Evolutionary conservation across 805 yeast species (phyloP).

Genomic region (Ogataea parapolymorpha): DNA sequence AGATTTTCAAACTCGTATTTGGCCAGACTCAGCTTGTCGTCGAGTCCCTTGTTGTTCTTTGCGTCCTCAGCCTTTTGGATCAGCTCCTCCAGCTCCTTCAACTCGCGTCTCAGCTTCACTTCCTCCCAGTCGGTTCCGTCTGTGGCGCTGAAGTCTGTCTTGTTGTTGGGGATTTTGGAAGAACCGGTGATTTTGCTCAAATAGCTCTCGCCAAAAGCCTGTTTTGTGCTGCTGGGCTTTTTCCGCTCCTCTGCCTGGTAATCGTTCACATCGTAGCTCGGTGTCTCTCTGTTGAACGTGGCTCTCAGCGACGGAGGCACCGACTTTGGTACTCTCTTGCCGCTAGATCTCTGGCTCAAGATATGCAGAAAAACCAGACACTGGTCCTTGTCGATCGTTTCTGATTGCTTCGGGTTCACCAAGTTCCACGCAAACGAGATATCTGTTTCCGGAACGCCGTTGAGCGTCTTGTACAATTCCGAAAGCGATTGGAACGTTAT

Average conservation of each 20-base stretch:
- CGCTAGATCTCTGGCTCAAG: conserved; percentile 78
- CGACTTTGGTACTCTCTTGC: conserved; percentile 82
- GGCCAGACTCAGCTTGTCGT: conserved; percentile 29
- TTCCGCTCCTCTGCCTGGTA: conserved; percentile 15
- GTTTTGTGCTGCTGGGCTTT: conserved; percentile 22
- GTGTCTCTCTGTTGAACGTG: conserved; percentile 81
- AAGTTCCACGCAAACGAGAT: conserved; percentile 90
- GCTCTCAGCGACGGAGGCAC: conserved; percentile 93
- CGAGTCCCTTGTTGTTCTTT: conserved; percentile 34
- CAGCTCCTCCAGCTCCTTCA: conserved; percentile 69
- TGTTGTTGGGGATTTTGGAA: conserved; percentile 33
- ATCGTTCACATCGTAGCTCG: conserved; percentile 55
- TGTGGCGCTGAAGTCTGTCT: conserved; percentile 69
- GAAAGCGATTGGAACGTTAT: conserved; percentile 69
- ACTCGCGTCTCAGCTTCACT: conserved; percentile 74
- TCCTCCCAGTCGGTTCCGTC: conserved; percentile 93
- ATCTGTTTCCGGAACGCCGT: conserved; percentile 77
- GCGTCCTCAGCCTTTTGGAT: conserved; percentile 54
- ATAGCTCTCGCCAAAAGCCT: conserved; percentile 52
- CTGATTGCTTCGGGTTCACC: conserved; percentile 84
- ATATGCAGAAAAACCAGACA: conserved; percentile 85
- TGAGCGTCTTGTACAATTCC: conserved; percentile 64
- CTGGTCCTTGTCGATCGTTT: conserved; percentile 92
- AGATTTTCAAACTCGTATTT: conserved; percentile 77
- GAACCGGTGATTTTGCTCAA: conserved; percentile 45